phyloP scores from a whole-genome alignment of 108 stramenopile genomes.

The Nannochloropsis gaditana region DNA sequence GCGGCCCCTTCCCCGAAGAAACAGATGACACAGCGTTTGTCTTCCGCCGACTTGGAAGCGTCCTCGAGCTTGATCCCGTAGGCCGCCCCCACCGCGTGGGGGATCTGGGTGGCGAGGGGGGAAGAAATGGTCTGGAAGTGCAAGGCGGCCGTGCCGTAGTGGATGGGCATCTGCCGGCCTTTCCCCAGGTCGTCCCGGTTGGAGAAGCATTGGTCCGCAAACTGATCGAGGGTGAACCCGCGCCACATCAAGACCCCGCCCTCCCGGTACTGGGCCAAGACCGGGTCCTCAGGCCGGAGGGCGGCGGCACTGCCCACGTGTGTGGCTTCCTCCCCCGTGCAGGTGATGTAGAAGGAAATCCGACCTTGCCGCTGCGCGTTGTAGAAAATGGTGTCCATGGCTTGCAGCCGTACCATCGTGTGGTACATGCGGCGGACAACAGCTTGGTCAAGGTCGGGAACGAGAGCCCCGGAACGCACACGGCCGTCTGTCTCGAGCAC shows the following conservation, averaged over 20 bases:
- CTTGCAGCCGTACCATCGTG: constrained; percentile 79
- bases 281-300: constrained; percentile 64
- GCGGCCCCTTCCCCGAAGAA: constrained; percentile 97
- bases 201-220: constrained; percentile 91
- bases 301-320: constrained; percentile 84
- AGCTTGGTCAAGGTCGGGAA: constrained; percentile 38
- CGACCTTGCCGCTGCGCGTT: constrained; percentile 95
- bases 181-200: constrained; percentile 81
- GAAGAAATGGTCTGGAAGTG: constrained; percentile 91
- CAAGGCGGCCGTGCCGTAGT: constrained; percentile 83
- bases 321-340: constrained; percentile 79
- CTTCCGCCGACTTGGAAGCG: constrained; percentile 49
- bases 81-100: constrained; percentile 86
- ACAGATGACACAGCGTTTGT: constrained; percentile 60
- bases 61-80: constrained; percentile 71
- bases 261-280: constrained; percentile 95
- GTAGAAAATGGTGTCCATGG: constrained; percentile 88
- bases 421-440: constrained; percentile 56
- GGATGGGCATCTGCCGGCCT: constrained; percentile 97
- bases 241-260: constrained; percentile 92
- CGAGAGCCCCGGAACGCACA: constrained; percentile 30
- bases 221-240: constrained; percentile 81
- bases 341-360: constrained; percentile 68
- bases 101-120: constrained; percentile 91
- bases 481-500: constrained; percentile 41